Base-by-base conservation (phyloP, 2,329 filamentous ascomycete genomes). In the Colletotrichum sansevieriae region DNA sequence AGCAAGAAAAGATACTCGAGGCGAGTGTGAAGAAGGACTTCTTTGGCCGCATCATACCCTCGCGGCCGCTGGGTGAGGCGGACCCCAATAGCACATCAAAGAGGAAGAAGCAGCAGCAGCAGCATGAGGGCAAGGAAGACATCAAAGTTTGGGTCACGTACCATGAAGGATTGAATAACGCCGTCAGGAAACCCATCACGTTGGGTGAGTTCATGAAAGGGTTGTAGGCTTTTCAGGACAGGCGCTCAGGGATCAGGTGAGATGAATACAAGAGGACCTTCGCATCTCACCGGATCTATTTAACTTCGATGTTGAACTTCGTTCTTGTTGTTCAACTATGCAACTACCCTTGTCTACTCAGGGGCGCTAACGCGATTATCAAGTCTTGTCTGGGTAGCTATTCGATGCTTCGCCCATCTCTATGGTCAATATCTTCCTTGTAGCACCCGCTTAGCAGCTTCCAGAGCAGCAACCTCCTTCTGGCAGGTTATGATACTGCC, bases 151-250 rank as follows among this genome's bases (percentile, higher is more conserved):
- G 94, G 94, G 90, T 97, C 47, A 95, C 89, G 71, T 98, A 90
- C 78, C 90, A 97, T 75, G 95, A 98, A 81, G 95, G 95, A 0
- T 90, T 94, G 77, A 96, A 94, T 64, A 97, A 98, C 84, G 95
- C 95, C 11, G 95, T 98, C 70, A 87, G 92, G 78, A 97, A 97
- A 78, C 93, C 94, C 2, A 90, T 98, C 70, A 92, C 92, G 9
- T 78, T 97, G 77, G 86, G 88, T 70, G 95, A 97, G 78, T 87
- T 98, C 74, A 81, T 97, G 84, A 85, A 83, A 64, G 90, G 88
- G 3, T 75, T 94, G 66, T 92, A 51, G 37, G 25, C 35, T 25
- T 33, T 51, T 35, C 41, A n/a, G 39, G 13, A 15, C 37, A 12
- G 37, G 37, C 13, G 37, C 15, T 15, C 37, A 39, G 1, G 37